Base-by-base conservation (phyloP, 768 basidiomycete species). In the Coprinopsis strossmayeri region DNA sequence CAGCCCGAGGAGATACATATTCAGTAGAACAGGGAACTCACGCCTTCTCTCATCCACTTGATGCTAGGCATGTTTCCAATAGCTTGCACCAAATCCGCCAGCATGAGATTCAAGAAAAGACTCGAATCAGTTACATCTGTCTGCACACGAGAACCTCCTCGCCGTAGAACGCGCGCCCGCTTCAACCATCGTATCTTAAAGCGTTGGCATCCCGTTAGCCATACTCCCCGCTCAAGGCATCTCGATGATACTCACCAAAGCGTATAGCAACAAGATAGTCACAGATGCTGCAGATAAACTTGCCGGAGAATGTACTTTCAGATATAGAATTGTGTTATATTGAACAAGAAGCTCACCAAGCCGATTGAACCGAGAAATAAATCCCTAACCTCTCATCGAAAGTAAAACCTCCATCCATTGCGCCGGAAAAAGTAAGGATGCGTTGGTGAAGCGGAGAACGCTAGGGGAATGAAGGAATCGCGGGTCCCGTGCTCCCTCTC, bases 71-170 rank as follows among this genome's bases (percentile, higher is more conserved):
- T 62, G 5, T 68, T 69, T 59, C 68, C 66, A 32, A 66, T 58
- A 9, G 75, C 72, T 59, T 78, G 76, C 12, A 71, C 48, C 4
- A 78, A 52, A 48, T 79, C 77, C 18, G 71, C 70, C 4, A 75
- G 21, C 54, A 80, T 68, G 34, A 79, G 56, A 27, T 70, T 77
- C 9, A 77, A 52, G 48, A 80, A 76, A 38, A 77, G 69, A 34
- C 60, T 61, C 1, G 64, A 68, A 43, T 63, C 64, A 17, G 53
- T 64, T 11, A 64, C 66, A 42, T 68, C 67, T 7, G 50, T 24
- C 15, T 34, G n/a, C 13, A n/a, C 45, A 11, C 39, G 38, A 43
- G 55, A 20, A 38, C 42, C 12, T 46, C 34, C 39, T 45, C 50
- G 23, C 49, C 48, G 50, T 55, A 56, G 13, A 44, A 53, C 5